Base-by-base conservation (phyloP, 495 filamentous ascomycete species). In the Stereocaulon alpinum region DNA sequence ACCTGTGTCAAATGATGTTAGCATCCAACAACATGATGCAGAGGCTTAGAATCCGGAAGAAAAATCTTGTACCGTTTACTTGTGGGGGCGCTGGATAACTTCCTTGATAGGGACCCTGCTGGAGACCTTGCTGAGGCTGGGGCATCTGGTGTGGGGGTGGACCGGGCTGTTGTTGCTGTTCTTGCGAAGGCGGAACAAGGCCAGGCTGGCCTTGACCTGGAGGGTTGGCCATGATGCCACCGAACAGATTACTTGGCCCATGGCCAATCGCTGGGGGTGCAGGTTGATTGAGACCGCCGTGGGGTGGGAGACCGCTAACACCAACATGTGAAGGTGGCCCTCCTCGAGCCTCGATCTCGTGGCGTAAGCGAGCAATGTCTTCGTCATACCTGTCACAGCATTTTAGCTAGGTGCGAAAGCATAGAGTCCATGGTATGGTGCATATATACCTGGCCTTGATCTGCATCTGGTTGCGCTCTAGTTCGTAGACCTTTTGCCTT, bases 141-240 rank as follows among this genome's bases (percentile, higher is more conserved):
- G 56, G 59, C 76, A 81, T 82, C 61, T 77, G 76, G 55, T 76
- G 83, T 62, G 81, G 79, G 60, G 75, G 66, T 76, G 85, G 63
- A 75, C 80, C 69, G 72, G 78, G 77, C 65, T 78, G 79, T 67
- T 80, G 80, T 67, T 80, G 78, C 68, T 80, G 80, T 68, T 84
- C 82, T 69, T 80, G 81, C 59, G 83, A 83, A 61, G 88, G 89
- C 67, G 91, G 93, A 56, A 89, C 91, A 68, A 95, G 86, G 63
- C 86, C 86, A 59, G 89, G 88, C 15, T 81, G 84, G 61, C 86
- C 89, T 77, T 90, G 90, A 66, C 83, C 84, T 68, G 85, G 86
- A 72, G 86, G 86, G 58, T 91, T 92, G 61, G 93, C 80, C 88
- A 98, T 96, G 64, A 98, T 96, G 27, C 88, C 89, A 63, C 90